Conservation (phyloP, 148 eudicot genomes). For the Vaccinium vitisidaea region DNA sequence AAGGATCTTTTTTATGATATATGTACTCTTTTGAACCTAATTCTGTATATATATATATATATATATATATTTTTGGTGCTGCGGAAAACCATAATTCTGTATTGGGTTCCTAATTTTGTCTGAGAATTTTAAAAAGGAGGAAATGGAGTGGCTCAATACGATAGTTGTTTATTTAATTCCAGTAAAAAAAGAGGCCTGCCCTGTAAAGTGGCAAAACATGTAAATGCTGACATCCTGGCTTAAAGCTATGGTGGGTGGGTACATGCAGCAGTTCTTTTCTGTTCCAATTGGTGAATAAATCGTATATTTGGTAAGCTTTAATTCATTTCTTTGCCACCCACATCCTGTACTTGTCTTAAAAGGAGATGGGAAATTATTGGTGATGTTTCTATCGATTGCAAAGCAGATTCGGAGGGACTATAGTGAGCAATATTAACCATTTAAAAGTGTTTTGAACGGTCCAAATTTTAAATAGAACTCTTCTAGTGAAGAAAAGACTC, state of each 20-base stretch:
- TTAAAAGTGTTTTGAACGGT: too few relatives aligned
- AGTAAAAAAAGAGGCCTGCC: neutral
- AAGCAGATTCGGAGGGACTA: neutral
- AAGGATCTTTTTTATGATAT: neutral
- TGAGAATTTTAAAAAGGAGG: too few relatives aligned
- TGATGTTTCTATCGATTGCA: neutral
- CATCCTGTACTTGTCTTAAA: neutral
- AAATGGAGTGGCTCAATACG: neutral
- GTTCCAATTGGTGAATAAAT: neutral
- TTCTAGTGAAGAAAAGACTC: too few relatives aligned
- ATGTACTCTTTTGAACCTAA: neutral
- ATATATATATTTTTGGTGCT: too few relatives aligned
- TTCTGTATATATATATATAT: neutral
- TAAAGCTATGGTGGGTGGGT: slow-evolving; percentile 1
- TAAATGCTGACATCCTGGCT: neutral
- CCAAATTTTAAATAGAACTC: too few relatives aligned
- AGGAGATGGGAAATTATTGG: neutral
- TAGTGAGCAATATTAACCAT: too few relatives aligned
- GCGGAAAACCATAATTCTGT: neutral
- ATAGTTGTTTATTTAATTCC: neutral
- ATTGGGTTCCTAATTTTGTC: neutral
- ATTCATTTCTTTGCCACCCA: neutral
- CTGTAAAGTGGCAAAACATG: neutral
- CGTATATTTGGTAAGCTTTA: neutral
- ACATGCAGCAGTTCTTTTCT: neutral